Evolutionary conservation across 106 monocot genomes (phyloP), one percentile per base, ranked within the genome.

Genomic region (Dendrobium huoshanense): DNA sequence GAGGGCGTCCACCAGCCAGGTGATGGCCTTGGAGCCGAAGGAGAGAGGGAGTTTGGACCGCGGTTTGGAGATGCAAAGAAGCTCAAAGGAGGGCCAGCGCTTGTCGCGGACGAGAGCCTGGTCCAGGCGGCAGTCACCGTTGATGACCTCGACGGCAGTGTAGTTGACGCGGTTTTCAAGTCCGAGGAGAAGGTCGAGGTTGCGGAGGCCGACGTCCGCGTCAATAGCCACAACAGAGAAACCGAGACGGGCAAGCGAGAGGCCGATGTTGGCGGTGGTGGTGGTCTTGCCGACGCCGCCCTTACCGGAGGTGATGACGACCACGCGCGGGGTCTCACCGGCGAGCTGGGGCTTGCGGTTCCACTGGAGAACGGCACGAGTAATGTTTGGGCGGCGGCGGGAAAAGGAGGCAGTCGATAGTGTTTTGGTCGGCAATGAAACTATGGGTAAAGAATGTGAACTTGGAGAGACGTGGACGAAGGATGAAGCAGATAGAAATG

Each of bases 231-330:
- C 90, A 72, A 87, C 90, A 77, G 86, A 81, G 86, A 94, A 85
- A 77, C 89, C 92, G 77, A 89, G 84, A 72, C 97, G 94, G 72
- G 97, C 92, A 54, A 97, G 97, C 55, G 97, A 94, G 81, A 91
- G 84, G 67, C 88, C 90, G 64, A 97, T 77, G 82, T 97, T 97
- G 79, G 97, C 97, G 47, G 97, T 91, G 75, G 92, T 91, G 75
- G 96, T 97, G 74, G 96, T 97, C 88, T 97, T 97, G 18, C 97
- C 97, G 16, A 97, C 97, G 81, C 97, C 97, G 25, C 94, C 97
- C 86, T 97, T 97, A 17, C 97, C 97, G 47, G 94, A 94, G 59
- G 94, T 92, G 77, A 94, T 81, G 33, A 94, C 94, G n/a, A 90
- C 89, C 19, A 92, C 89, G 77, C 92, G 96, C 8, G 96, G 96